Conservation (phyloP, 805 yeast species). For the Novakomyces olei region DNA sequence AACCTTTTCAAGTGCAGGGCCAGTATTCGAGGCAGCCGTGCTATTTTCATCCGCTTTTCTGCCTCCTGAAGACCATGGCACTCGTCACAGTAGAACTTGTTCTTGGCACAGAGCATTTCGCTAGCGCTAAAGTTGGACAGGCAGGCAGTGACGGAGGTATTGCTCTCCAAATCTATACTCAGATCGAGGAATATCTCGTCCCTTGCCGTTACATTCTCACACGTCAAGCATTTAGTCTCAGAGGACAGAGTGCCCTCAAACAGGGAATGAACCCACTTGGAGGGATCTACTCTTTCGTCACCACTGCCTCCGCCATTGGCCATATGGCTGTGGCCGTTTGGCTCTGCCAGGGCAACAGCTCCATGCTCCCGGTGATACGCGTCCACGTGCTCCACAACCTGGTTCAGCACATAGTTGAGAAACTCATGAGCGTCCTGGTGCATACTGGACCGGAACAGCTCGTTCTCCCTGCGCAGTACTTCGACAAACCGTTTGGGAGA, state of each 20-base stretch:
- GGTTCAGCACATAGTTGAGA: slow-evolving; percentile 66
- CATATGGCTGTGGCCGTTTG: slow-evolving; percentile 6
- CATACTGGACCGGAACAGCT: slow-evolving; percentile 70
- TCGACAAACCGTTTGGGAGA: slow-evolving; percentile 59
- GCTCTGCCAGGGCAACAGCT: slow-evolving; percentile 2
- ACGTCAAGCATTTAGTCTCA: slow-evolving; percentile 72
- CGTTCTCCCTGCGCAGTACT: slow-evolving; percentile 59
- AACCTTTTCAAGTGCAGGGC: slow-evolving; percentile 78
- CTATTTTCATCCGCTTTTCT: slow-evolving; percentile 64
- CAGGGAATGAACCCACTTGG: slow-evolving; percentile 35
- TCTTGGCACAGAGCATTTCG: slow-evolving; percentile 66
- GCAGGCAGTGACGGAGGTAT: slow-evolving; percentile 55
- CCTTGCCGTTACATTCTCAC: slow-evolving; percentile 61
- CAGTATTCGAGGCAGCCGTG: slow-evolving; percentile 51
- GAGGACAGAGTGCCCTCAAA: slow-evolving; percentile 74
- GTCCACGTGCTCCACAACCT: slow-evolving; percentile 29
- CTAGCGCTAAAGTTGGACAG: slow-evolving; percentile 61
- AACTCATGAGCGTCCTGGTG: slow-evolving; percentile 99
- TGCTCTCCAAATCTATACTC: slow-evolving; percentile 59
- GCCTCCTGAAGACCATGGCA: slow-evolving; percentile 89
- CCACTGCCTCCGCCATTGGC: slow-evolving; percentile 3
- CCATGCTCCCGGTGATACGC: slow-evolving; percentile 9
- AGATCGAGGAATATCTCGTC: slow-evolving; percentile 76
- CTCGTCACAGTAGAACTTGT: slow-evolving; percentile 79
- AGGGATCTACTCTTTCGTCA: neutral